Percentiles rank a stretch among this genome's conserved stretches.
Evolutionary conservation across 495 filamentous ascomycete species (phyloP).

Genomic region (Alectoria sarmentosa): DNA sequence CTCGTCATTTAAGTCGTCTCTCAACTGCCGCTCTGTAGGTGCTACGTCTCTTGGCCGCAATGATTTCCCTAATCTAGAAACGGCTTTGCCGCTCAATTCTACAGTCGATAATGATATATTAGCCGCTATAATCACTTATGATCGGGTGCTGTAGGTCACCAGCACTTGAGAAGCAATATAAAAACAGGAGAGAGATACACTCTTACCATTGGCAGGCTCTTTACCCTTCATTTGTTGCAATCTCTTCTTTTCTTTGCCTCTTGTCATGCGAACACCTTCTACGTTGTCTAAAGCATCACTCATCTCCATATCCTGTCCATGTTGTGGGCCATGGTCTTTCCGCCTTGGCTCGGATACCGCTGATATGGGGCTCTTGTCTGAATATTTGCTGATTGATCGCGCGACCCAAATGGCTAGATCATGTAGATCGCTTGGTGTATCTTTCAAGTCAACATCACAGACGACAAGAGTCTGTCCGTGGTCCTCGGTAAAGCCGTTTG

Average conservation of each 20-base stretch:
- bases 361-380: background rate
- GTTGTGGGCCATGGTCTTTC: background rate
- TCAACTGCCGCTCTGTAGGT: background rate
- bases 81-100: background rate
- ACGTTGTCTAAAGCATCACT: background rate
- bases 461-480: background rate
- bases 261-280: conserved; percentile 2
- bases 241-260: conserved; percentile 3
- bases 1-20: background rate
- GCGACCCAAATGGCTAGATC: background rate
- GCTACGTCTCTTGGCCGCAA: background rate
- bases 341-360: background rate
- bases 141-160: too few species aligned
- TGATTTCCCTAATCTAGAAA: background rate
- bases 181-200: background rate
- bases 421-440: background rate
- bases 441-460: background rate
- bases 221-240: background rate
- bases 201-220: background rate
- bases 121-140: background rate
- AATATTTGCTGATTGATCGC: background rate
- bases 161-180: background rate
- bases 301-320: background rate
- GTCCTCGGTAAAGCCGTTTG: background rate
- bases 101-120: background rate